phyloP scores from a whole-genome alignment of 2,329 filamentous ascomycete genomes.

The Dissoconium aciculare region DNA sequence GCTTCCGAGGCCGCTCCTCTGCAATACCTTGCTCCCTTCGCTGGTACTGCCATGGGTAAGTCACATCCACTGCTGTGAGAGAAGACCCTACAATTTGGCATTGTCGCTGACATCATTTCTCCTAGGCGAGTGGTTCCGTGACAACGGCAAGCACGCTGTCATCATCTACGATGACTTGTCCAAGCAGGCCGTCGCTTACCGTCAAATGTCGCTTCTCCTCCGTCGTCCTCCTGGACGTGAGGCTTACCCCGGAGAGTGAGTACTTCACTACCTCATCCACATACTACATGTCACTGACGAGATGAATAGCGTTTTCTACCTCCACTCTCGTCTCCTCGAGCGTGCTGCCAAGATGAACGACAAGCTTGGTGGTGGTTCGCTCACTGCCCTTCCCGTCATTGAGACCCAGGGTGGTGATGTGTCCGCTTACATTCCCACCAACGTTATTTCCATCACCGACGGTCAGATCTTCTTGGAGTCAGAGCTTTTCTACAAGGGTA shows the following conservation, averaged over 20 bases:
- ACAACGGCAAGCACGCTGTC: slow-evolving; percentile 75
- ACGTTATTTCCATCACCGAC: slow-evolving; percentile 99
- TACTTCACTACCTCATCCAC: slow-evolving; percentile 8
- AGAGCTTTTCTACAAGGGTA: slow-evolving; percentile 99
- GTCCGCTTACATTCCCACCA: slow-evolving; percentile 98
- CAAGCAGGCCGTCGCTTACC: slow-evolving; percentile 61
- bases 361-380: slow-evolving; percentile 73
- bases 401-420: slow-evolving; percentile 99
- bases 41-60: slow-evolving; percentile 42
- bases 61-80: too few species aligned
- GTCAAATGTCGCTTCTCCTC: slow-evolving; percentile 97
- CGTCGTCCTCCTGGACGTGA: slow-evolving; percentile 97
- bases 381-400: slow-evolving; percentile 94
- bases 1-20: slow-evolving; percentile 92
- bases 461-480: slow-evolving; percentile 99
- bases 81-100: too few species aligned
- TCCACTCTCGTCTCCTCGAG: slow-evolving; percentile 97
- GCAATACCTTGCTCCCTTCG: slow-evolving; percentile 90
- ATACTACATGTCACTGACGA: slow-evolving; percentile 4
- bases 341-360: slow-evolving; percentile 98
- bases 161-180: slow-evolving; percentile 90
- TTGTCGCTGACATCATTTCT: too few species aligned
- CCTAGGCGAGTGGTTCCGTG: slow-evolving; percentile 50
- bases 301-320: slow-evolving; percentile 68
- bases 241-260: slow-evolving; percentile 86